Percentiles rank a stretch among this genome's conserved stretches.
These are phyloP conservation scores for Kazachstania viticola DNA, from an alignment of 805 yeast species.

Conservation along the genomic window DNA sequence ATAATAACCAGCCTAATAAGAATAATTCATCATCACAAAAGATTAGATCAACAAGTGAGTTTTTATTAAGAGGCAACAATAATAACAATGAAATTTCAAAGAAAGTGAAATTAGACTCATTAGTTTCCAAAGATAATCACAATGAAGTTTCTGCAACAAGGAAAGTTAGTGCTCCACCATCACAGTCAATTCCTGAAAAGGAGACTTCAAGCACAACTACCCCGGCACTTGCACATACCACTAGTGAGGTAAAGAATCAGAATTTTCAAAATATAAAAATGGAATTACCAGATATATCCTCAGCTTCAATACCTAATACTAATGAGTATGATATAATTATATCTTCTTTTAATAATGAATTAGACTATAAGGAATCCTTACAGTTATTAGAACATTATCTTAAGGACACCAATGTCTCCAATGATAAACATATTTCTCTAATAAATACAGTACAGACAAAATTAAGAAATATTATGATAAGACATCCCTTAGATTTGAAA, in stretches of 20 bases:
- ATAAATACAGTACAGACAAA: conserved; percentile 8
- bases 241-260: not conserved
- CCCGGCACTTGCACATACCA: too few species aligned
- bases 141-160: conserved; percentile 8
- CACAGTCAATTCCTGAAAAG: conserved; percentile 19
- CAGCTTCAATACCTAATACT: too few species aligned
- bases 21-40: not conserved
- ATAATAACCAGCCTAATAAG: not conserved
- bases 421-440: not conserved
- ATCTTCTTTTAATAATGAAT: not conserved
- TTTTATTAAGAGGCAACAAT: conserved; percentile 7
- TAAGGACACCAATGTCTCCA: not conserved
- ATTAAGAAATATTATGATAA: conserved; percentile 15
- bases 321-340: not conserved
- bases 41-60: conserved; percentile 20
- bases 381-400: conserved; percentile 13
- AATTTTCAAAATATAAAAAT: not conserved
- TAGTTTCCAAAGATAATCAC: conserved; percentile 1
- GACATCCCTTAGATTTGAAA: conserved; percentile 22
- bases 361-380: conserved; percentile 6
- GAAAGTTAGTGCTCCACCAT: conserved; percentile 15
- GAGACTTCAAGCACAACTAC: conserved; percentile 9
- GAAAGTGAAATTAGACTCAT: conserved; percentile 19
- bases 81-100: conserved; percentile 1
- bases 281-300: too few species aligned